Conservation (phyloP, 2,329 filamentous ascomycete genomes). For the Decorospora gaudefroyi region DNA sequence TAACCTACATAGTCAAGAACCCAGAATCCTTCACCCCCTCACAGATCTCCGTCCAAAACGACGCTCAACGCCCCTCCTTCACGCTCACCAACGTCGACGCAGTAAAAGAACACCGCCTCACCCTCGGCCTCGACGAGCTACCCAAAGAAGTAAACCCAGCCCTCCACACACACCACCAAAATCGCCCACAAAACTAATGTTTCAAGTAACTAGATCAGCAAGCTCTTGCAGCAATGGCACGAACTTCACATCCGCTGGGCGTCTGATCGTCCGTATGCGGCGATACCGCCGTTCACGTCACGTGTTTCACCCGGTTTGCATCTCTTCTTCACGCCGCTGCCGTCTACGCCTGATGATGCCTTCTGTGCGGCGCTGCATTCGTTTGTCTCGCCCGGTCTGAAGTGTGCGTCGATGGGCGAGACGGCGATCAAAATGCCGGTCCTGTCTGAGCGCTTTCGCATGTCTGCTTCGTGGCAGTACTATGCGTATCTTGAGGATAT, state of each 20-base stretch:
- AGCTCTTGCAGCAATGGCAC: conserved; percentile 65
- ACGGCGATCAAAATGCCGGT: conserved; percentile 66
- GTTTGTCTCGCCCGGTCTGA: conserved; percentile 59
- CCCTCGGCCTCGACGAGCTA: conserved; percentile 73
- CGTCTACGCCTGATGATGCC: conserved; percentile 35
- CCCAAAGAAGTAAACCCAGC: conserved; percentile 61
- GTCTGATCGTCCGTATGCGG: conserved; percentile 61
- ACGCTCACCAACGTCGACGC: conserved; percentile 65
- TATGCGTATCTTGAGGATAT: conserved; percentile 67
- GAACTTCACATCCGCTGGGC: conserved; percentile 82
- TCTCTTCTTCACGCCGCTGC: conserved; percentile 70
- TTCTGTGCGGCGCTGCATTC: conserved; percentile 64
- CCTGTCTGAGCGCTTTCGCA: conserved; percentile 63
- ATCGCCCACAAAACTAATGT: not conserved
- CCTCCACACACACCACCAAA: not conserved
- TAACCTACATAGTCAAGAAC: conserved; percentile 73
- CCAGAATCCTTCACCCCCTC: conserved; percentile 68
- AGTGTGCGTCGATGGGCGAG: conserved; percentile 60
- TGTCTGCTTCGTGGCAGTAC: conserved; percentile 69
- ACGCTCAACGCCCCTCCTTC: conserved; percentile 47
- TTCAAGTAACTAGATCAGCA: conserved; percentile 56
- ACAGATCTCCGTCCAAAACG: conserved; percentile 60
- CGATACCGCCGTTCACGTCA: conserved; percentile 72
- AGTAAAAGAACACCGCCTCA: conserved; percentile 78
- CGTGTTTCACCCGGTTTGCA: conserved; percentile 80